Evolutionary conservation across 768 basidiomycete genomes (phyloP), one percentile per base, ranked within the genome.

Genomic region (Russula abietina): DNA sequence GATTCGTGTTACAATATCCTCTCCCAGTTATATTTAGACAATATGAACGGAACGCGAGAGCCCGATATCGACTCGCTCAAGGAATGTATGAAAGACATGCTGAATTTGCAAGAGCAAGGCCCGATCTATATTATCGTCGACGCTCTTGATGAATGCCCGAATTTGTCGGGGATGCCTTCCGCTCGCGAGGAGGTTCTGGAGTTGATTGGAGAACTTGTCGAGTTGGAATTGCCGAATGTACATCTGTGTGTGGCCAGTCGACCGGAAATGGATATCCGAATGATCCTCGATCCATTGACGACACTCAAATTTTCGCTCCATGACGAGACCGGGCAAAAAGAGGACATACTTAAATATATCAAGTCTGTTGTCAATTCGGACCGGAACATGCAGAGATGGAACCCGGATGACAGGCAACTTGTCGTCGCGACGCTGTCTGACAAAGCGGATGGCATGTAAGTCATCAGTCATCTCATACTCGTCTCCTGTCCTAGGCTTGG

Each of bases 391-490:
- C 9, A 2, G n/a, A 45, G n/a, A n/a, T 45, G 43, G 43, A 45
- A n/a, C 22, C 51, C 19, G 1, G 39, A 28, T 12, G 50, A 58
- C 24, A 38, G 30, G n/a, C 38, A 24, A 17, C 50, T 59, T 0
- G 62, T 54, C 0, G 5, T 63, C 2, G 49, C 46, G 16, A 30
- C 28, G 1, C 57, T n/a, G n/a, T 63, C 2, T 48, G 57, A 6
- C 8, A 28, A 12, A 54, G 62, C 50, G 8, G 24, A 53, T 8
- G 62, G 62, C n/a, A 63, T 59, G 62, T 63, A 45, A 28, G 62
- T 36, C 1, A 17, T 32, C 11, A n/a, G n/a, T n/a, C n/a, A n/a
- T n/a, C 24, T 19, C 1, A 10, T 2, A 5, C 28, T 30, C 28
- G 28, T 30, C 28, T 10, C 43, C 2, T 3, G 3, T 45, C n/a